Evolutionary conservation across 2,329 filamentous ascomycete genomes (phyloP), one percentile per base, ranked within the genome.

Genomic region (Aspergillus sclerotialis): DNA sequence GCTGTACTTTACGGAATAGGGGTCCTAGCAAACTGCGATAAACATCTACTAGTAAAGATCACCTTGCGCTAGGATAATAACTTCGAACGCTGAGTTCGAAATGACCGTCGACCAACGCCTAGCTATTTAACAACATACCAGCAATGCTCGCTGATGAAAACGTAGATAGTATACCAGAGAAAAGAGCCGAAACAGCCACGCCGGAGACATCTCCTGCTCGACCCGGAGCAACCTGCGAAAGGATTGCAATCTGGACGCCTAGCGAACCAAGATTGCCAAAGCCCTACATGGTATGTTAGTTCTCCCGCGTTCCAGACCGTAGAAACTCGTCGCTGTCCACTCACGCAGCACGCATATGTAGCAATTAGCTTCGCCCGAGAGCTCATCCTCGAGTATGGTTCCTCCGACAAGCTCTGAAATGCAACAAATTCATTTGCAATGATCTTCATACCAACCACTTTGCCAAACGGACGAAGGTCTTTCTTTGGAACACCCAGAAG

Each of bases 191-290:
- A 13, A 93, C 38, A 3, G 86, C 86, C 18, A 94, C 73, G 30
- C 72, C 72, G 4, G 84, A 80, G 8, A 94, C 81, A 48, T 92
- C 84, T 38, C 81, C 84, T 24, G 76, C 73, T 28, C 86, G 77
- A 4, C 71, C 70, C 1, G 87, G 86, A 0, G 84, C 81, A 40
- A 94, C 76, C 64, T 93, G 86, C 4, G 82, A 77, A 33, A 94
- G 72, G 39, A 93, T 85, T 68, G 87, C 87, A 40, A 94, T 92
- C 64, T 94, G 87, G 36, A 87, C 90, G 56, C 87, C 87, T 30
- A 94, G 74, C 17, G 85, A 90, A 35, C 84, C 83, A 48, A 94
- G 82, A 67, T 94, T 94, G 43, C 85, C 88, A 57, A 87, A 87
- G 16, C 72, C 70, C n/a, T n/a, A n/a, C n/a, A n/a, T n/a, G n/a